Percentiles rank a stretch among this genome's conserved stretches.
phyloP scores from a whole-genome alignment of 176 grass and related monocot species.

The Ensete ventricosum region DNA sequence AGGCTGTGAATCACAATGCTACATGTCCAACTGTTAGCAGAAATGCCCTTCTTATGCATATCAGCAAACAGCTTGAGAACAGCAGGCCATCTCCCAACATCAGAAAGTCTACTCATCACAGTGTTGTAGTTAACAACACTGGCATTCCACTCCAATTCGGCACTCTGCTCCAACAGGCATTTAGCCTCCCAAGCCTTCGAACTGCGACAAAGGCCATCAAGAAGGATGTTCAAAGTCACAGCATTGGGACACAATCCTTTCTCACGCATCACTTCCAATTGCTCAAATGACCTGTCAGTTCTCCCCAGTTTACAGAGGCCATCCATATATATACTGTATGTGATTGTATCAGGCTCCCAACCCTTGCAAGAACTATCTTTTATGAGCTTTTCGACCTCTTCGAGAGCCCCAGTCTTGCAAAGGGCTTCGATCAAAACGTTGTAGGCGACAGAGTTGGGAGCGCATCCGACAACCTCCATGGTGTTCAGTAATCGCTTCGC shows the following conservation, averaged over 20 bases:
- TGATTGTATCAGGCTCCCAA: constrained; percentile 67
- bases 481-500: constrained; percentile 46
- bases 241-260: constrained; percentile 48
- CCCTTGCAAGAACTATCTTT: constrained; percentile 38
- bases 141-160: constrained; percentile 45
- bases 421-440: constrained; percentile 65
- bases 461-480: constrained; percentile 43
- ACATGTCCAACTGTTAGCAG: constrained; percentile 73
- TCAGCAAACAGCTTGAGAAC: constrained; percentile 65
- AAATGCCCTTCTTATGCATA: constrained; percentile 70
- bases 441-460: constrained; percentile 60
- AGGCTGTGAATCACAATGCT: constrained; percentile 68
- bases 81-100: constrained; percentile 41
- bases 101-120: constrained; percentile 70
- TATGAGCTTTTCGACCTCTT: constrained; percentile 53
- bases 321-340: constrained; percentile 80
- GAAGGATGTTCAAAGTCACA: constrained; percentile 87
- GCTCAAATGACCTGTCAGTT: constrained; percentile 38
- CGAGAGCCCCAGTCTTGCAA: constrained; percentile 47
- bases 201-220: constrained; percentile 53
- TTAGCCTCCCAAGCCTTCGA: constrained; percentile 48
- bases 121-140: constrained; percentile 86
- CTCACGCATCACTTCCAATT: constrained; percentile 57
- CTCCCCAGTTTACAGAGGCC: constrained; percentile 58
- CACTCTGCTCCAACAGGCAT: constrained; percentile 54